Evolutionary conservation across 768 basidiomycete species (phyloP), one percentile per base, ranked within the genome.

Genomic region (Pholiota molesta): DNA sequence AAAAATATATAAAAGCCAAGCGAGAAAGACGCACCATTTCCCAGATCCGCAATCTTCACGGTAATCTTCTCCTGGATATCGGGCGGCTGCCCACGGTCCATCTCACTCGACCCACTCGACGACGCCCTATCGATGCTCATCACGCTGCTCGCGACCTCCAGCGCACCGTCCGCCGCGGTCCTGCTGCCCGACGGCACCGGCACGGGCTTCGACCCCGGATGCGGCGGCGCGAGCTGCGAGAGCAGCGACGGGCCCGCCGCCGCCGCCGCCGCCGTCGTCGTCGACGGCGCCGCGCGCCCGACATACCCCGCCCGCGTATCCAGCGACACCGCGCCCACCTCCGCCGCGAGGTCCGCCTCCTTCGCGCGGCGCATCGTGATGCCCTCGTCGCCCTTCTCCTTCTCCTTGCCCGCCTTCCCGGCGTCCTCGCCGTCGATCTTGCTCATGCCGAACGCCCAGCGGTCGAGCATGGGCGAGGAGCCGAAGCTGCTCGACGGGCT

Each of bases 31-130:
- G 62, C 71, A 87, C 94, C 94, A 74, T 99, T 99, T 8, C 97
- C 97, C 57, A 99, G 77, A 83, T 99, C 97, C 31, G 97, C 97
- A 71, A 99, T 99, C 83, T 99, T 98, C 56, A 99, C 97, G 6
- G 95, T 98, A 64, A 99, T 97, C 72, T 86, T 86, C 57, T 76
- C 75, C 59, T 49, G 57, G 13, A 31, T n/a, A 17, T 47, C 59
- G 14, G 28, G 44, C 6, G 42, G 23, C 21, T 9, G 47, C 1
- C 47, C 44, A 3, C 45, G 23, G 21, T 54, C 28, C 21, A 45
- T 8, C 17, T 35, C 59, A 33, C 59, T 60, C 28, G 39, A 52
- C 28, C 59, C 52, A 17, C 57, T 59, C 31, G 31, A 31, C 44
- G 56, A 40, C 8, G 47, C 42, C 31, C 39, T 28, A 33, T 47